Base-by-base conservation (phyloP, 1,139 yeast species). In the Scheffersomyces cryptocercus region DNA sequence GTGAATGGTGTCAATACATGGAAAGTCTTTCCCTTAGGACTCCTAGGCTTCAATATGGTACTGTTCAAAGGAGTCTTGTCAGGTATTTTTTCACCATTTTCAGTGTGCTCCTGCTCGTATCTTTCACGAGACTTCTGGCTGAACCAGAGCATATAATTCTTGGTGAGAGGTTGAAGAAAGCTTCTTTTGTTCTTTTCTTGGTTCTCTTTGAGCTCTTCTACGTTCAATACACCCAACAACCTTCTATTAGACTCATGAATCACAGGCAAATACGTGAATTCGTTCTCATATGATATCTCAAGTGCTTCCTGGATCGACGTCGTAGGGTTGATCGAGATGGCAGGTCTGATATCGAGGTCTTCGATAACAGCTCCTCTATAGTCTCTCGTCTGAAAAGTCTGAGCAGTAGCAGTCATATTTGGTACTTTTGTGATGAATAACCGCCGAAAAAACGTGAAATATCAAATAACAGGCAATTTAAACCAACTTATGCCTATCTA, bases 281-380 rank as follows among this genome's bases (percentile, higher is more conserved):
- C 80, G 52, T 79, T 67, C 55, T 82, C 87, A 50, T 69, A 81
- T 8, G 84, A 76, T 37, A 74, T 65, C 49, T 70, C 77, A 13
- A 71, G 48, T 1, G 79, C 87, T 39, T 73, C 75, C 5, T 60
- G 62, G 31, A 82, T 61, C n/a, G 69, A 67, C 6, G 83, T 78
- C 10, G 69, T 59, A 0, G 85, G 85, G 45, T 73, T 70, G 38
- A 82, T 76, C 11, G 84, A 75, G 33, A 80, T 65, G 29, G 86
- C 86, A 1, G 85, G 86, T 39, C 76, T 77, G 44, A 81, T 73
- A 54, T 82, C 84, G 51, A 82, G 70, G 52, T 82, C 87, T 56
- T 82, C 86, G 9, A 82, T 74, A 1, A 84, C 79, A 12, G 87
- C 78, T 0, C 79, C 79, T 35, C 79, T 64, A 50, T 74, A 74